Evolutionary conservation across 345 rosid species (phyloP), one percentile per base, ranked within the genome.

Genomic region (Salix dunnii): DNA sequence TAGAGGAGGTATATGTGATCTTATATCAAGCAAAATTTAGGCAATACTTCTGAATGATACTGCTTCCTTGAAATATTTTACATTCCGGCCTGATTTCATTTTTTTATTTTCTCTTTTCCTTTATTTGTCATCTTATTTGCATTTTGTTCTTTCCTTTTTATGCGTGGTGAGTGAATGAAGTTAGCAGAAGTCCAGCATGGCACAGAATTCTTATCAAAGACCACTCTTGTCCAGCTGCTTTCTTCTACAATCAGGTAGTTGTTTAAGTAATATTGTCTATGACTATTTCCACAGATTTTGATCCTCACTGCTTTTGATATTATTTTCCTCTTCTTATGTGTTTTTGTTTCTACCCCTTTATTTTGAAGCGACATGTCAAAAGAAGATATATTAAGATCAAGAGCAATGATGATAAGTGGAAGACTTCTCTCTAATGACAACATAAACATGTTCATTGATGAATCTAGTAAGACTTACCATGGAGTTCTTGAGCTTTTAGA

Each of bases 371-470:
- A 88, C 80, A 62, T 86, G 64, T 87, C 91, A 18, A 43, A 27
- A 69, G 97, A 87, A 58, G 70, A 85, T 51, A 81, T 89, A 71
- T 74, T 90, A 84, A 87, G 92, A 84, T 85, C 93, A 58, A 90
- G 97, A 85, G 99, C 96, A 77, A 85, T 91, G 85, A 85, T 87
- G 90, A 90, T 91, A 71, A 87, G 85, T 82, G 97, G 96, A 79
- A 89, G 97, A 82, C 90, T 95, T 71, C 90, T 95, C 69, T 87
- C 90, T 21, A 90, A 79, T 80, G 97, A 89, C 30, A 85, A 79
- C 67, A 77, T 87, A 48, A 85, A 84, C 43, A 43, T 49, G 53
- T 80, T 80, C 74, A 72, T 87, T 78, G 94, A 93, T 6, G 91
- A 91, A 84, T 78, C 87, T 78, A 69, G 97, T 95, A 87, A 87